Conservation (phyloP, 2,329 filamentous ascomycete genomes). For the Karstenula rhodostoma region DNA sequence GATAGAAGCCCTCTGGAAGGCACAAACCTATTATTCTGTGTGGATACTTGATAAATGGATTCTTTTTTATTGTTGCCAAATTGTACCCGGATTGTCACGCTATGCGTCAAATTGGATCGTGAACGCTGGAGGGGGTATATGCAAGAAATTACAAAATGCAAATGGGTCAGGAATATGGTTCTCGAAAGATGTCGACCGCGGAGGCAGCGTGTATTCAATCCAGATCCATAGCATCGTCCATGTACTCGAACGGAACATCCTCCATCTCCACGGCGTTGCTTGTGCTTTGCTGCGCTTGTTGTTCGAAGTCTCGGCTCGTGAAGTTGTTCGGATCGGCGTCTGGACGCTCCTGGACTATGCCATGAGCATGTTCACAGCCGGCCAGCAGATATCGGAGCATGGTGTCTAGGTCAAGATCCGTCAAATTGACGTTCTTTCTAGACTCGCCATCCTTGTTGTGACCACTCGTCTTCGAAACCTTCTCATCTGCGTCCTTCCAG, state of each 20-base stretch:
- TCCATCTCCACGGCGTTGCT: conserved; percentile 25
- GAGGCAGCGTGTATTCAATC: conserved; percentile 24
- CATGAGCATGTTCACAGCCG: conserved; percentile 67
- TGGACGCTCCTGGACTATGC: conserved; percentile 40
- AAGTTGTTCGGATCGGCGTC: conserved; percentile 16
- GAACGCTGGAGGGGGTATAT: not conserved
- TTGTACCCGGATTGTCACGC: not conserved
- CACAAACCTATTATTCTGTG: conserved; percentile 21
- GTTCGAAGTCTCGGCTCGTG: conserved; percentile 34
- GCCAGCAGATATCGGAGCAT: conserved; percentile 66
- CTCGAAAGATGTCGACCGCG: not conserved
- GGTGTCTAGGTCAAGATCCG: conserved; percentile 67
- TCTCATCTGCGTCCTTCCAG: conserved; percentile 73
- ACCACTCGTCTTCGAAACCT: conserved; percentile 20
- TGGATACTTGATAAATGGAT: conserved; percentile 17
- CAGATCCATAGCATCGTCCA: conserved; percentile 49
- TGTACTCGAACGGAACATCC: conserved; percentile 41
- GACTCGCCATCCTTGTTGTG: conserved; percentile 28
- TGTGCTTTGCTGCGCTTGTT: conserved; percentile 13
- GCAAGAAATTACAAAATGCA: conserved; percentile 12
- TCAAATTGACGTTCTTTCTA: conserved; percentile 54
- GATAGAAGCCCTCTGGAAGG: conserved; percentile 20
- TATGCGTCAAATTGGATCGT: not conserved
- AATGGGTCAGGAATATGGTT: conserved; percentile 5
- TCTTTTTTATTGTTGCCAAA: not conserved